Evolutionary conservation across 1,284 basidiomycete genomes (phyloP), one percentile per base, ranked within the genome.

Genomic region (Pseudozyma sp.): DNA sequence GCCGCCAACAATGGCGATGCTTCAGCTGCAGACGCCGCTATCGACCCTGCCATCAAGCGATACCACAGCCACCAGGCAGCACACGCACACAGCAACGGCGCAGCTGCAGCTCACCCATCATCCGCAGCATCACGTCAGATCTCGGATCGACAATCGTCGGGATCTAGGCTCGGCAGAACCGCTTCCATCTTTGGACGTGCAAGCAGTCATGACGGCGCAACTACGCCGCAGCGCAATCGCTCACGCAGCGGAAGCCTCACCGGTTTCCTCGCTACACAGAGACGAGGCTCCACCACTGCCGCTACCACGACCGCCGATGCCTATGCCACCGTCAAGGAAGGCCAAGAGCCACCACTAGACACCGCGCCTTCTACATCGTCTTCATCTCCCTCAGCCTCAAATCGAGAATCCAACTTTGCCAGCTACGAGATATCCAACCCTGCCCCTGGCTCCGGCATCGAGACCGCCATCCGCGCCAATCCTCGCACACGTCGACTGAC

Each of bases 141-240:
- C 7, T 40, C 52, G 5, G 60, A 64, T 11, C 48, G 60, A 13
- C 39, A 43, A 11, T 7, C 44, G 0, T 55, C 63, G 5, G 69
- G 43, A 19, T 33, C 46, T 4, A 52, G 61, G 13, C 40, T 68
- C 9, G 61, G 56, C 13, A 56, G 63, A 10, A 65, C 63, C 11
- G 30, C 63, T 17, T 64, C 72, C 44, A 55, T 71, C 50, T 75
- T 75, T 29, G 72, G 68, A 14, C 63, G 72, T 11, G 62, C 68
- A 42, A 75, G 72, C 50, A 75, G 68, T 17, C 68, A 75, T n/a
- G 72, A 75, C 47, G 72, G 65, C 9, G 63, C 72, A 5, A 54
- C 66, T 2, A 68, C 68, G 3, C 68, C 60, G 4, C 59, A 55
- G 31, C 56, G 55, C 39, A 57, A 46, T 35, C 63, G 72, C 11